Evolutionary conservation across 768 basidiomycete genomes (phyloP).

Genomic region (Paxillus ammoniavirescens): DNA sequence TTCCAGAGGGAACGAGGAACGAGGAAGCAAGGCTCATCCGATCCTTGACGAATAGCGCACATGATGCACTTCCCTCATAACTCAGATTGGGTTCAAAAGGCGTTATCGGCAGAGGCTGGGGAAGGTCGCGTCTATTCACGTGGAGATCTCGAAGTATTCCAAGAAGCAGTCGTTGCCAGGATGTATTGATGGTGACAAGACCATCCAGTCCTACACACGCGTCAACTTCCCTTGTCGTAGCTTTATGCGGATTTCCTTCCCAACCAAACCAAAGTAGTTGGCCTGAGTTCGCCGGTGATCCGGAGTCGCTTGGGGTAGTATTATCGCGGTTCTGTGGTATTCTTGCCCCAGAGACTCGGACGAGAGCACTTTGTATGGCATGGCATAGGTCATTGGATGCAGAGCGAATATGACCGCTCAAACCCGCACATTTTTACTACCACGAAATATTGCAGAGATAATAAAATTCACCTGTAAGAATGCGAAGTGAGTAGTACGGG

Average conservation of each 20-base stretch:
- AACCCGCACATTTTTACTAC: neutral
- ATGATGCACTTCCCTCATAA: constrained; percentile 1
- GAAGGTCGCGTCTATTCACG: constrained; percentile 9
- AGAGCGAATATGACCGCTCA: neutral
- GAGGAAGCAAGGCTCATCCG: neutral
- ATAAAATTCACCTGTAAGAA: neutral
- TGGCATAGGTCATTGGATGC: neutral
- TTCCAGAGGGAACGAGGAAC: neutral
- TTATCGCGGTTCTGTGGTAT: no score
- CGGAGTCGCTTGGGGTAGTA: no score
- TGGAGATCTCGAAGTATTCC: constrained; percentile 3
- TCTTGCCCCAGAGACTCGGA: no score
- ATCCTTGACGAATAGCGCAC: constrained; percentile 7
- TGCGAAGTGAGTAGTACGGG: no score
- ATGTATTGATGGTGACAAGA: neutral
- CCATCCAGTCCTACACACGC: neutral
- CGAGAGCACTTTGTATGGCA: neutral
- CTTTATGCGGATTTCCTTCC: neutral
- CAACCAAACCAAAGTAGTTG: neutral
- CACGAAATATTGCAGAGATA: no score
- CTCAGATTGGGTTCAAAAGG: neutral
- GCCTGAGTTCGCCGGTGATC: neutral
- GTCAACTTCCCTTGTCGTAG: neutral
- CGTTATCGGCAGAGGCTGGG: constrained; percentile 1
- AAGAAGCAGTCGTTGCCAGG: neutral